These are phyloP conservation scores for Basidiobolus meristosporus DNA, from an alignment of 371 early-diverging fungal genomes.

Conservation along the genomic window DNA sequence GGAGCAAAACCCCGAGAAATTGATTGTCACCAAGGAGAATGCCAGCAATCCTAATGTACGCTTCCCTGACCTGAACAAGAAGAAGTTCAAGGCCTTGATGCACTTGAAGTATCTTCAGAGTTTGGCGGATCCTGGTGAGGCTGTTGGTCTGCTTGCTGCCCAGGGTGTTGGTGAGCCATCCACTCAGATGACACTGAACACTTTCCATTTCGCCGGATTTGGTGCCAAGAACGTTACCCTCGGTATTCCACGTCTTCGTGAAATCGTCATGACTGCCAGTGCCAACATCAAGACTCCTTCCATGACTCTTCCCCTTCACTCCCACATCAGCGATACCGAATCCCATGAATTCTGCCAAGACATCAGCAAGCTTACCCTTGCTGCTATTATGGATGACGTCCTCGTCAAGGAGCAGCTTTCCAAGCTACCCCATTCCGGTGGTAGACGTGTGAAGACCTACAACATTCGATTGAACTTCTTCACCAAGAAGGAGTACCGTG, in stretches of 20 bases:
- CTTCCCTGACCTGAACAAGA: conserved; percentile 24
- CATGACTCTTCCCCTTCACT: conserved; percentile 70
- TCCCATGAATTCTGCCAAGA: conserved; percentile 37
- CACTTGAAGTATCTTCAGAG: conserved; percentile 83
- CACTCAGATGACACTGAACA: conserved; percentile 99
- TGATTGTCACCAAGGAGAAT: conserved; percentile 10
- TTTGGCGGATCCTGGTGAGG: conserved; percentile 94
- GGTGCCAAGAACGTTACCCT: conserved; percentile 99
- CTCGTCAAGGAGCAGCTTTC: conserved; percentile 39
- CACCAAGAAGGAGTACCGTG: conserved; percentile 46
- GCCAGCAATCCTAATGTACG: conserved; percentile 6
- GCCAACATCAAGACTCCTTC: conserved; percentile 84
- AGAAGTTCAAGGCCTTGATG: conserved; percentile 78
- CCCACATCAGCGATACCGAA: conserved; percentile 32
- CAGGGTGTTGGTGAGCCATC: conserved; percentile 99
- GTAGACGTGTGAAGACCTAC: conserved; percentile 39
- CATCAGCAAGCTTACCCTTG: conserved; percentile 44
- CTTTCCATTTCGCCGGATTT: conserved; percentile 99
- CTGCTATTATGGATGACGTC: conserved; percentile 68
- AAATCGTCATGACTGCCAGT: conserved; percentile 99
- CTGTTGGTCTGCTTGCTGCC: conserved; percentile 97
- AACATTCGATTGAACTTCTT: conserved; percentile 71
- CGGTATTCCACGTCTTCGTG: conserved; percentile 99
- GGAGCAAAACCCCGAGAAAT: conserved; percentile 40
- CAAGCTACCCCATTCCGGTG: neutral